Evolutionary conservation across 495 filamentous ascomycete genomes (phyloP).

Genomic region (Aspergillus ellipticus): DNA sequence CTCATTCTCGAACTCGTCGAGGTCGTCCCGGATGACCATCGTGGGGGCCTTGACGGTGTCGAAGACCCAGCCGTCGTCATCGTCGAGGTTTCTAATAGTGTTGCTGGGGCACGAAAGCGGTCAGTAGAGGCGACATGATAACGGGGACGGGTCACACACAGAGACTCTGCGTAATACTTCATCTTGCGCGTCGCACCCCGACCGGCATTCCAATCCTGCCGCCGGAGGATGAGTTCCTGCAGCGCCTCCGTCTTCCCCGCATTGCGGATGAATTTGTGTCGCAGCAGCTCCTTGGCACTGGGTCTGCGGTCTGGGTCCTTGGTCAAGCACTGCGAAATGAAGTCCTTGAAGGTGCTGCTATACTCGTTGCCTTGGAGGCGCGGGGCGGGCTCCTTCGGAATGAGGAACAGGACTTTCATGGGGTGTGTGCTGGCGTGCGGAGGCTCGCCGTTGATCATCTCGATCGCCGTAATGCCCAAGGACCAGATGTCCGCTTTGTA

Average conservation of each 20-base stretch:
- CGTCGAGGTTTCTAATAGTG: constrained; percentile 55
- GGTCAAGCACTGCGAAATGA: constrained; percentile 81
- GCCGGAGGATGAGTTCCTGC: constrained; percentile 82
- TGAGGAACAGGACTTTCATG: constrained; percentile 98
- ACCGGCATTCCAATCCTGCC: constrained; percentile 72
- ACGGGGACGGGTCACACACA: constrained; percentile 44
- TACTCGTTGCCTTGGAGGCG: constrained; percentile 79
- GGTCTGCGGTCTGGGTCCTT: constrained; percentile 84
- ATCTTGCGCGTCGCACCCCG: constrained; percentile 56
- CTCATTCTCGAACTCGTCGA: constrained; percentile 32
- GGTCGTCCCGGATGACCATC: constrained; percentile 40
- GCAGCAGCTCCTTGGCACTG: constrained; percentile 82
- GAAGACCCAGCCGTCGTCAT: constrained; percentile 94
- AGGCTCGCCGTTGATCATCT: constrained; percentile 88
- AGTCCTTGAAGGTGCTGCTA: constrained; percentile 90
- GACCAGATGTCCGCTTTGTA: constrained; percentile 99
- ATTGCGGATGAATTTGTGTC: constrained; percentile 81
- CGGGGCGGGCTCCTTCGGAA: constrained; percentile 87
- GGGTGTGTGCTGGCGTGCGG: constrained; percentile 88
- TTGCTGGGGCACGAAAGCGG: constrained; percentile 35
- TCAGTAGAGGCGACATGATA: constrained; percentile 8
- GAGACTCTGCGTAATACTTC: constrained; percentile 88
- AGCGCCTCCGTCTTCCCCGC: constrained; percentile 81
- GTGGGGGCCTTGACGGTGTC: constrained; percentile 78
- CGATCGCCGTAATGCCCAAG: constrained; percentile 91